Evolutionary conservation across 1,284 basidiomycete species (phyloP).

Genomic region (Cryptococcus sp.): DNA sequence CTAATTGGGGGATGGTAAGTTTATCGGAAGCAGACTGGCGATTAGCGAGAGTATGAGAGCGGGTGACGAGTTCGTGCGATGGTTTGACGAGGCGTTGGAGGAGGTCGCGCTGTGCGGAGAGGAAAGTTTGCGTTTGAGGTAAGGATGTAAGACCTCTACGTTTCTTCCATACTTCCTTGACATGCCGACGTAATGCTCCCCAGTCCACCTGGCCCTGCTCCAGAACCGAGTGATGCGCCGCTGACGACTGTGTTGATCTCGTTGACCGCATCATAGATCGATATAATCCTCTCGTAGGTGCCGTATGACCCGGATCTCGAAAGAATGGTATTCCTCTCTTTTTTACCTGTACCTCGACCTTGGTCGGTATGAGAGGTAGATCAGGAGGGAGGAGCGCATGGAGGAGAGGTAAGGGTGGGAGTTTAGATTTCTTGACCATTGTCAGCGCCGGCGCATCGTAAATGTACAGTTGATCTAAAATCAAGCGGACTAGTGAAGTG

Average conservation of each 20-base stretch:
- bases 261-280: slow-evolving; percentile 61
- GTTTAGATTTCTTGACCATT: too few relatives aligned
- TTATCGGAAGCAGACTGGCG: too few relatives aligned
- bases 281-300: slow-evolving; percentile 72
- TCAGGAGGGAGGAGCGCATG: too few relatives aligned
- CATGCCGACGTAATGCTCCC: slow-evolving; percentile 2
- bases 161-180: slow-evolving; percentile 23
- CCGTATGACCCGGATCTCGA: slow-evolving; percentile 63
- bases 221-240: background rate
- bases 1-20: too few relatives aligned
- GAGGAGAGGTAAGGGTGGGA: too few relatives aligned
- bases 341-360: background rate
- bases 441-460: too few relatives aligned
- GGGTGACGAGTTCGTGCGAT: too few relatives aligned
- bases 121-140: slow-evolving; percentile 10
- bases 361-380: too few relatives aligned
- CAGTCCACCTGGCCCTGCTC: background rate
- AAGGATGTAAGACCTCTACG: slow-evolving; percentile 13
- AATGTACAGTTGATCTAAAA: too few relatives aligned
- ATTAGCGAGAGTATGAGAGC: too few relatives aligned
- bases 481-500: too few relatives aligned
- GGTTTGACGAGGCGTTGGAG: too few relatives aligned
- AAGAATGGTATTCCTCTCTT: slow-evolving; percentile 57
- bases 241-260: slow-evolving; percentile 34
- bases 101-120: slow-evolving; percentile 23